Evolutionary conservation across 495 filamentous ascomycete genomes (phyloP), one percentile per base, ranked within the genome.

Genomic region (Margaritispora aquatica): DNA sequence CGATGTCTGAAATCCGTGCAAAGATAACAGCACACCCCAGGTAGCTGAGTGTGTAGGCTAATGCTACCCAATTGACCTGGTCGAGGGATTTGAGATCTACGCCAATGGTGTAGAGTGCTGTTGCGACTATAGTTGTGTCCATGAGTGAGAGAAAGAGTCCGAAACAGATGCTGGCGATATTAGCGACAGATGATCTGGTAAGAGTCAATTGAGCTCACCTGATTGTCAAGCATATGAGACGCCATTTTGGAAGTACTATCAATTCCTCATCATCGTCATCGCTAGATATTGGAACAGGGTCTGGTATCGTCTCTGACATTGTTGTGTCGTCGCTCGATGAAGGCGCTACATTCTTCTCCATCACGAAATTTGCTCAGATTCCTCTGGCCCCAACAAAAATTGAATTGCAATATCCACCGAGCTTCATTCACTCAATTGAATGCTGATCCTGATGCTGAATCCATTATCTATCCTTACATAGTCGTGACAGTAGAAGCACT

Each of bases 31-130:
- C 60, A 49, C 44, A 66, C 8, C 62, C 79, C 21, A 80, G 77
- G 51, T 84, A 83, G 1, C 75, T 81, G 44, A 84, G 62, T 15
- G 84, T 66, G 60, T 86, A 87, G 15, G 73, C 71, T 1, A 79
- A 80, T 27, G 84, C 72, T 15, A 87, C 71, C 83, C 81, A 86
- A 41, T 59, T 63, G 20, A 61, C 55, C 17, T 53, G 24, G 4
- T 31, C 19, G 3, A 67, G 52, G 7, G 62, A 62, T n/a, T 63
- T 44, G 19, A 69, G 52, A 22, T 69, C 67, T 13, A 54, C 46
- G 2, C 61, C 61, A 22, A 69, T 69, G 10, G 59, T 66, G 55
- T 59, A 68, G 0, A 69, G 34, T 24, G 65, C 59, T 21, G 65
- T 69, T 15, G 67, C 67, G n/a, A 68, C 58, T n/a, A 69, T 69